Base-by-base conservation (phyloP, 192 early-diverging fungal genomes). In the Polychytrium aggregatum region DNA sequence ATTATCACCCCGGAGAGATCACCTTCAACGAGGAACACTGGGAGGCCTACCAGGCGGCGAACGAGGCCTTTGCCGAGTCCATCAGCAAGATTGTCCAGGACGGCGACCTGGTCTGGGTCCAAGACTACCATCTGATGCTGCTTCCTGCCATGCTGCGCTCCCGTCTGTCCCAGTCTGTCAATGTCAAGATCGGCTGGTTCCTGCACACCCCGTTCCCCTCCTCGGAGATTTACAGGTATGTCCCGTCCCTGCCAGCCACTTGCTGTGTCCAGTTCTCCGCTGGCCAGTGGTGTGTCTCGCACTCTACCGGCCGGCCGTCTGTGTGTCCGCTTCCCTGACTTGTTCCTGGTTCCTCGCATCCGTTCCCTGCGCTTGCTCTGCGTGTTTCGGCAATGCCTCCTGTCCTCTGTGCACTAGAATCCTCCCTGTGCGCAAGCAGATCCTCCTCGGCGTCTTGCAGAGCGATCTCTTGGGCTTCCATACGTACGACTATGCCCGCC, bases 1-100 rank as follows among this genome's bases (percentile, higher is more conserved):
- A 99, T 66, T 99, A 99, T 66, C 92, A 97, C 56, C 92, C 92
- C 9, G 90, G 92, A 40, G 97, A 99, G 69, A 94, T 99, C 56
- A 79, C 83, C 5, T 99, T 99, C 56, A 84, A 92, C 63, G 86
- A 90, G 59, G 78, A 78, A 8, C 81, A 88, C 61, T 99, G 92
- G 91, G 86, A 91, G 14, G 91, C 84, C 10, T 99, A 99, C 64
- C 81, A 89, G 63, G 63, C 74, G 25, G 94, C 88, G 47, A 99
- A 99, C 72, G 48, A 48, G 28, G 72, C 83, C n/a, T 97, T 99
- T 74, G 92, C 94, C n/a, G 82, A 91, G 40, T 74, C 88, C 1
- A 81, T 99, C 46, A 71, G 75, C 10, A 71, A 83, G n/a, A 74
- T 86, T 47, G 76, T 91, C 8, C 61, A 88, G 58, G 88, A 95